A percentile compares a stretch with the other conserved stretches of the same genome.
phyloP scores from a whole-genome alignment of 164 flowering plant genomes.

The Protea cynaroides region DNA sequence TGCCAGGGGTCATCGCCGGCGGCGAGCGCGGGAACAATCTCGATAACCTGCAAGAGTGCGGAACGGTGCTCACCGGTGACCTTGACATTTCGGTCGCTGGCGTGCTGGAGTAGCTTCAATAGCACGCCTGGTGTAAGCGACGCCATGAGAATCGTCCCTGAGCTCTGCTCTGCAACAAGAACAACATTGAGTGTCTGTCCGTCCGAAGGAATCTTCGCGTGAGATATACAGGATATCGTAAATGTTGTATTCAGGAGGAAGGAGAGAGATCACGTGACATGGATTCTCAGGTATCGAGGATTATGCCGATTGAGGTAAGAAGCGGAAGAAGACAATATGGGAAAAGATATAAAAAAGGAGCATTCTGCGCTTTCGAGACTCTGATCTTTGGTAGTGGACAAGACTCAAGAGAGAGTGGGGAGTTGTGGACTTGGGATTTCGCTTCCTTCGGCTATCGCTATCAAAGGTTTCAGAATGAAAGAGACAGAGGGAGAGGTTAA shows the following conservation, averaged over 20 bases:
- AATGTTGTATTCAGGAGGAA: too few relatives aligned
- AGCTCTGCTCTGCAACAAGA: background rate
- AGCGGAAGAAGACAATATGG: background rate
- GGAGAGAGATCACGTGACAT: background rate
- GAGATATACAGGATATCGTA: background rate
- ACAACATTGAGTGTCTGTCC: background rate
- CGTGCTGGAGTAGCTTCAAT: slow-evolving; percentile 41
- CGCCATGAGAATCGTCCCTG: slow-evolving; percentile 35
- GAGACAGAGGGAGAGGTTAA: too few relatives aligned
- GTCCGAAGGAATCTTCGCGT: background rate
- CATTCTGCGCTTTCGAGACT: too few relatives aligned
- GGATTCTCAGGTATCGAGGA: background rate
- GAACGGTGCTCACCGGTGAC: slow-evolving; percentile 52
- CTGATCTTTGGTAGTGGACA: too few relatives aligned
- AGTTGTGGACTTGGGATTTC: too few relatives aligned
- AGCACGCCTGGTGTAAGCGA: slow-evolving; percentile 52
- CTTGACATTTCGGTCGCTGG: slow-evolving; percentile 33
- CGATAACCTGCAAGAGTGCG: slow-evolving; percentile 49
- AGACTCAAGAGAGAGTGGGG: too few relatives aligned
- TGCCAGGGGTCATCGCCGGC: slow-evolving; percentile 30
- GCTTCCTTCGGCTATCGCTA: too few relatives aligned
- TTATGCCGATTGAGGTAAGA: background rate
- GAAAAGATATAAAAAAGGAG: too few relatives aligned
- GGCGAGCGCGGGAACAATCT: slow-evolving; percentile 40
- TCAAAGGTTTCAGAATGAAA: too few relatives aligned